Evolutionary conservation across 495 filamentous ascomycete species (phyloP).

Genomic region (Aspergillus baeticus): DNA sequence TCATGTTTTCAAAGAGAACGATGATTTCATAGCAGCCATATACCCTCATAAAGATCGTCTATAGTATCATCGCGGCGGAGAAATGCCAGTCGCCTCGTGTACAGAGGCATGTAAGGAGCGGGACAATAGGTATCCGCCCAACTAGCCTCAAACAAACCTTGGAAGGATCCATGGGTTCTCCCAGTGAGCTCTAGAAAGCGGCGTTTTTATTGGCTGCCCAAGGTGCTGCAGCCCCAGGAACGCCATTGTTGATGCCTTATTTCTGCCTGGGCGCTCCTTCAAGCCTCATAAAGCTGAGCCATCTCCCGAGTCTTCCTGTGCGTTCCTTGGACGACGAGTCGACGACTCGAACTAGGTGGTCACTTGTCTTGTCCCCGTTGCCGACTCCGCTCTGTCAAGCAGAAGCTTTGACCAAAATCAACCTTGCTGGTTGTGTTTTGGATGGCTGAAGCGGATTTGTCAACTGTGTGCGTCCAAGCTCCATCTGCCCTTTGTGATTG

Average conservation of each 20-base stretch:
- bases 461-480: slow-evolving; percentile 23
- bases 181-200: background rate
- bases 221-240: slow-evolving; percentile 12
- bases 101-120: background rate
- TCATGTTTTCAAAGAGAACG: no score
- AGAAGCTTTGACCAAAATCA: slow-evolving; percentile 15
- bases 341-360: slow-evolving; percentile 21
- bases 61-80: no score
- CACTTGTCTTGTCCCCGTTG: slow-evolving; percentile 20
- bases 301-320: slow-evolving; percentile 19
- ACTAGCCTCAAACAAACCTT: background rate
- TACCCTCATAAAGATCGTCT: no score
- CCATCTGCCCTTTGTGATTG: background rate
- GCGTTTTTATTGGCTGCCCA: slow-evolving; percentile 2
- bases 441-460: slow-evolving; percentile 23
- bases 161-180: slow-evolving; percentile 17
- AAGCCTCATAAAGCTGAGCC: slow-evolving; percentile 14
- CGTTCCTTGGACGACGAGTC: slow-evolving; percentile 42
- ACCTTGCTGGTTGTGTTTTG: slow-evolving; percentile 15
- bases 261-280: slow-evolving; percentile 26
- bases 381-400: slow-evolving; percentile 13
- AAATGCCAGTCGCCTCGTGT: no score
- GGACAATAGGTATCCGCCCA: background rate
- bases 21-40: no score
- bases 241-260: slow-evolving; percentile 12